Evolutionary conservation across 371 early-diverging fungal species (phyloP).

Genomic region (Vairimorpha necatrix): DNA sequence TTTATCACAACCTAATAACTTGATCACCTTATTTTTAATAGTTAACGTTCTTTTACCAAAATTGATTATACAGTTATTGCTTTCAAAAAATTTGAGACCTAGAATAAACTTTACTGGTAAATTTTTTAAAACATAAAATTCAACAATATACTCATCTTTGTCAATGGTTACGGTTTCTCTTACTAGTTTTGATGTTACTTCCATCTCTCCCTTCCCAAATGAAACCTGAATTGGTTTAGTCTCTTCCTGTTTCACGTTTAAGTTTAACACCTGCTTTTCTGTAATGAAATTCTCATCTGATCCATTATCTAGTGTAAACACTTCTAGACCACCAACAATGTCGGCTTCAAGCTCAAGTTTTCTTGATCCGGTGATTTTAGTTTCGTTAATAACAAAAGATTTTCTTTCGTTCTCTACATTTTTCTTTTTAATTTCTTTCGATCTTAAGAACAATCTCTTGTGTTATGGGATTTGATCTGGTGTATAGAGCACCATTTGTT

Average conservation of each 20-base stretch:
- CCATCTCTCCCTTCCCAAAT: background rate
- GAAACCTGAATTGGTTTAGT: background rate
- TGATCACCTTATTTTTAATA: background rate
- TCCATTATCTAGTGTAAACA: no score
- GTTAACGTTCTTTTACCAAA: background rate
- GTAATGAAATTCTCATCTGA: background rate
- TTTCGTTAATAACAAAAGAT: background rate
- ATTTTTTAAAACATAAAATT: conserved; percentile 5
- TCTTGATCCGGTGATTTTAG: background rate
- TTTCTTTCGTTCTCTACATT: background rate
- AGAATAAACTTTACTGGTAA: background rate
- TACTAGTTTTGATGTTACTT: background rate
- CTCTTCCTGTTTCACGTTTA: background rate
- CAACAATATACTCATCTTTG: background rate
- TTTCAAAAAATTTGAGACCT: background rate
- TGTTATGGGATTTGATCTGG: background rate
- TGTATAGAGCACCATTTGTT: background rate
- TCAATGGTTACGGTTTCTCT: background rate
- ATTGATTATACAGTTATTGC: background rate
- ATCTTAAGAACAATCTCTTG: background rate
- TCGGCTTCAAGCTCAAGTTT: background rate
- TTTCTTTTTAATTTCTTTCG: background rate
- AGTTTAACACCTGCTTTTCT: background rate
- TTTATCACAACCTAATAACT: background rate
- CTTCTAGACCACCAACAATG: background rate